Conservation (phyloP, 768 basidiomycete genomes). For the Ramaria sp. region DNA sequence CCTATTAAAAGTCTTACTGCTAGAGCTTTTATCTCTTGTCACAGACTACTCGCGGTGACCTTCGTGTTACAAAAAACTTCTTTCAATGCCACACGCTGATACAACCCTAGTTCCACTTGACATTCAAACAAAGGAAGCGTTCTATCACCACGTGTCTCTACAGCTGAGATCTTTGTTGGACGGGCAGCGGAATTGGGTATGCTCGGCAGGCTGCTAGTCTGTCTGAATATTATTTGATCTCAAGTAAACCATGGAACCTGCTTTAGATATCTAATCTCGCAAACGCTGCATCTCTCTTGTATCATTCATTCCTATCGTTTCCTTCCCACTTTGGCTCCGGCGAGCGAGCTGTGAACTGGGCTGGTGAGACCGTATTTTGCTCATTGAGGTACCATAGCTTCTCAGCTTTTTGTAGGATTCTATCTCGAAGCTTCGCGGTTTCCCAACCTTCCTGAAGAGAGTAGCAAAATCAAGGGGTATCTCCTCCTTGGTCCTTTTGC, state of each 20-base stretch:
- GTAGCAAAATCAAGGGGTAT: constrained; percentile 16
- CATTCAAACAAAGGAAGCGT: constrained; percentile 61
- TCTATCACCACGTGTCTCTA: constrained; percentile 66
- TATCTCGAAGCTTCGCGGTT: constrained; percentile 63
- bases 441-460: constrained; percentile 28
- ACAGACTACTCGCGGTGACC: too few relatives aligned
- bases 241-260: not conserved
- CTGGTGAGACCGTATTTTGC: constrained; percentile 46
- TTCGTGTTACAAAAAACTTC: too few relatives aligned
- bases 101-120: constrained; percentile 58
- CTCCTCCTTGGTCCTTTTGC: constrained; percentile 78
- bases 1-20: too few relatives aligned
- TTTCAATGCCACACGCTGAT: constrained; percentile 75
- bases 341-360: constrained; percentile 79
- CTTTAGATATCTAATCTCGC: constrained; percentile 74
- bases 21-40: too few relatives aligned
- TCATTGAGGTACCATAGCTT: not conserved
- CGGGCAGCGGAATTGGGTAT: constrained; percentile 70
- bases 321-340: constrained; percentile 48
- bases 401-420: constrained; percentile 48
- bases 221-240: not conserved
- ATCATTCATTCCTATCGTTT: constrained; percentile 64
- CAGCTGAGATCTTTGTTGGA: constrained; percentile 55
- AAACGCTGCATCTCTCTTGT: constrained; percentile 75
- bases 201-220: constrained; percentile 12